These are phyloP conservation scores for Nymphaea colorata DNA, from an alignment of 164 flowering plant genomes.

Conservation along the genomic window DNA sequence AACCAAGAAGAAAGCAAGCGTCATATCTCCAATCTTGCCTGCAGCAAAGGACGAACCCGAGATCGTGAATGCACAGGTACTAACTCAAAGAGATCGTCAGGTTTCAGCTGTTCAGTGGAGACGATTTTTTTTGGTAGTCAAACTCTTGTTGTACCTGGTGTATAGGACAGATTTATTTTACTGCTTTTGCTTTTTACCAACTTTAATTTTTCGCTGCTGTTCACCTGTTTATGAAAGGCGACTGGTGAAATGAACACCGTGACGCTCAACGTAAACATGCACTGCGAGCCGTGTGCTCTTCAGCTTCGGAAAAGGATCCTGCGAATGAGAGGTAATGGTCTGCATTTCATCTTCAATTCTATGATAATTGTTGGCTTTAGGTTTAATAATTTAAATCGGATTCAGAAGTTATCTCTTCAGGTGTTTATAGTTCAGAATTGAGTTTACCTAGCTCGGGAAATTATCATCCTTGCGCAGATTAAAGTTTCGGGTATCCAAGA, in stretches of 20 bases:
- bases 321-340: slow-evolving; percentile 67
- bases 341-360: too few species aligned
- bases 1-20: slow-evolving; percentile 65
- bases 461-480: too few species aligned
- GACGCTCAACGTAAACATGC: slow-evolving; percentile 83
- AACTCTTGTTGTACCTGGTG: too few species aligned
- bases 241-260: slow-evolving; percentile 31
- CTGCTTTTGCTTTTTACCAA: not conserved
- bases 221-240: slow-evolving; percentile 24
- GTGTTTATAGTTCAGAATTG: too few species aligned
- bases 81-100: too few species aligned
- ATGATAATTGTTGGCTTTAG: too few species aligned
- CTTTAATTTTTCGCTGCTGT: not conserved
- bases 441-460: too few species aligned
- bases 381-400: too few species aligned
- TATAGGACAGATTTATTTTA: not conserved
- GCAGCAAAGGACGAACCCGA: slow-evolving; percentile 63
- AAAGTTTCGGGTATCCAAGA: too few species aligned
- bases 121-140: too few species aligned
- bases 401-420: too few species aligned
- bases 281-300: slow-evolving; percentile 86
- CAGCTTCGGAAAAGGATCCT: slow-evolving; percentile 82
- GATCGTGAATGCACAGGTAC: slow-evolving; percentile 68
- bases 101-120: too few species aligned
- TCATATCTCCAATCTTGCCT: slow-evolving; percentile 65